Conservation (phyloP, 2,329 filamentous ascomycete species). For the Talaromyces sp. region DNA sequence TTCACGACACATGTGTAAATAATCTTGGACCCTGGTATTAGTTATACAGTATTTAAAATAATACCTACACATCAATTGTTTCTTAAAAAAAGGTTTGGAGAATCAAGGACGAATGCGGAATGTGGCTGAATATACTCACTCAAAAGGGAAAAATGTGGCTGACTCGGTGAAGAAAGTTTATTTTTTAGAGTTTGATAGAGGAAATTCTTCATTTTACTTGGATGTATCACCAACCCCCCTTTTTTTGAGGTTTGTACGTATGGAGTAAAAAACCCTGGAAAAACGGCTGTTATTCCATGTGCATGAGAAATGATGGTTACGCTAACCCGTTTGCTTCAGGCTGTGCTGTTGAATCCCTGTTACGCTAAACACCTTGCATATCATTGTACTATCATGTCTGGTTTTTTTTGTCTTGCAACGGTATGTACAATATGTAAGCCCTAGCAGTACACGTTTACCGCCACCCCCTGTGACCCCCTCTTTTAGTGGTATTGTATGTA, state of each 20-base stretch:
- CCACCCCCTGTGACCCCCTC: background rate
- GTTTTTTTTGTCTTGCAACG: background rate
- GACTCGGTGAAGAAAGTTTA: background rate
- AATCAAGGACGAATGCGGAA: background rate
- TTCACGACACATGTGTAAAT: background rate
- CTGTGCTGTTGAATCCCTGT: too few species aligned
- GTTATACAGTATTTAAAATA: background rate
- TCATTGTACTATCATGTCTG: background rate
- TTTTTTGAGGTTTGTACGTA: too few species aligned
- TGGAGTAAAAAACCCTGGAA: too few species aligned
- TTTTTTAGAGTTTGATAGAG: background rate
- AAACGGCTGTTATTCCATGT: too few species aligned
- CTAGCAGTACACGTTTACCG: background rate
- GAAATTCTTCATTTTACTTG: too few species aligned
- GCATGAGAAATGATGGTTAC: too few species aligned
- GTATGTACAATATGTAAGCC: background rate
- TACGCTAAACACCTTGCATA: background rate
- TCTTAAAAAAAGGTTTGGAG: too few species aligned
- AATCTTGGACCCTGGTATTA: background rate
- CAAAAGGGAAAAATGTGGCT: background rate
- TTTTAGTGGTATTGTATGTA: background rate
- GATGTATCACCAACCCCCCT: too few species aligned
- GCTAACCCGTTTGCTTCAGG: too few species aligned
- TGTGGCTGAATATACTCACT: background rate
- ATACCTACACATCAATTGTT: background rate